A percentile compares a stretch with the other conserved stretches of the same genome.
These are phyloP conservation scores for Plectosphaerella plurivora DNA, from an alignment of 2,329 filamentous ascomycete genomes.

Conservation along the genomic window DNA sequence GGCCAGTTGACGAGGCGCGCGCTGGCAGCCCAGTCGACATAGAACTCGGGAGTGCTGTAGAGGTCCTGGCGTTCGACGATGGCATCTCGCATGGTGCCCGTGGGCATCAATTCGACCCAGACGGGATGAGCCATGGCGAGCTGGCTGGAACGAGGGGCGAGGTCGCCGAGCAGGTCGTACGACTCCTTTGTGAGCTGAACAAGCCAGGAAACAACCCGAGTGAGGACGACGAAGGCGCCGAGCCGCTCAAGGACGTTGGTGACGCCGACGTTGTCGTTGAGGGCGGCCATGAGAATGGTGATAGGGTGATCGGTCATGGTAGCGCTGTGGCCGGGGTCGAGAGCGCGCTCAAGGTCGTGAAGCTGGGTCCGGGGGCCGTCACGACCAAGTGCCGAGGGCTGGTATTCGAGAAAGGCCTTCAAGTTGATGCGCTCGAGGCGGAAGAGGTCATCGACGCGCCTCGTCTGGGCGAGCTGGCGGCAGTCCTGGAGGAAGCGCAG, in stretches of 20 bases:
- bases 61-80: conserved; percentile 27
- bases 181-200: conserved; percentile 25
- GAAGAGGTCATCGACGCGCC: conserved; percentile 20
- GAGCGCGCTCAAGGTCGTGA: conserved; percentile 12
- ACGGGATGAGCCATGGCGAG: conserved; percentile 19
- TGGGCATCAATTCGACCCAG: conserved; percentile 27
- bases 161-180: conserved; percentile 15
- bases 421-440: conserved; percentile 27
- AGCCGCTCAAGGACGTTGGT: conserved; percentile 24
- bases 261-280: conserved; percentile 22
- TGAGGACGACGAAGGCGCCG: conserved; percentile 25
- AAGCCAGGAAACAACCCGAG: conserved; percentile 22
- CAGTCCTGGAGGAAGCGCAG: conserved; percentile 29
- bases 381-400: conserved; percentile 7
- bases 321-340: conserved; percentile 1
- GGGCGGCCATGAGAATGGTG: conserved; percentile 21
- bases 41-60: conserved; percentile 32
- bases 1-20: conserved; percentile 30
- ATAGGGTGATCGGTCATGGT: conserved; percentile 16
- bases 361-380: conserved; percentile 11
- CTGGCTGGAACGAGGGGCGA: conserved; percentile 21
- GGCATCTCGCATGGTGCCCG: conserved; percentile 26
- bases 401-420: conserved; percentile 24
- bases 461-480: conserved; percentile 19
- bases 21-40: conserved; percentile 24